These are phyloP conservation scores for Leccinum broughii DNA, from an alignment of 768 basidiomycete genomes.

Conservation along the genomic window DNA sequence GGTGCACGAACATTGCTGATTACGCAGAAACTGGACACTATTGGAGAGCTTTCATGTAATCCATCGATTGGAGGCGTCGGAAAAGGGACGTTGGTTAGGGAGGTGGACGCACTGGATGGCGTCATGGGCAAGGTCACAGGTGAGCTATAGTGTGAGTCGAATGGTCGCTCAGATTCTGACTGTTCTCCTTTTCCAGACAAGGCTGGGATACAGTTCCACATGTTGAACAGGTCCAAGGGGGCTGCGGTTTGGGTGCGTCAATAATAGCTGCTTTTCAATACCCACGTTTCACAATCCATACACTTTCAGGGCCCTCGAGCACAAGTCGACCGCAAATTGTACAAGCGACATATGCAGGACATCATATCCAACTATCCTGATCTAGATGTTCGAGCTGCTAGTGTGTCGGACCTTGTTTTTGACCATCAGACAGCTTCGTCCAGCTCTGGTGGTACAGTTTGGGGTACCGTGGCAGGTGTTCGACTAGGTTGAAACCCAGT, in stretches of 20 bases:
- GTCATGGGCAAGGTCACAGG: constrained; percentile 83
- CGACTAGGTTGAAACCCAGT: constrained; percentile 50
- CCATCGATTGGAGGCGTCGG: constrained; percentile 92
- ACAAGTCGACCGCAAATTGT: constrained; percentile 83
- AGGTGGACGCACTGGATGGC: constrained; percentile 89
- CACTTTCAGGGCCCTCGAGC: constrained; percentile 77
- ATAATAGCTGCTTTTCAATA: too few species aligned
- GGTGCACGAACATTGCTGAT: constrained; percentile 80
- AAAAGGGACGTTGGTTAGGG: constrained; percentile 88
- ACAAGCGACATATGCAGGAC: constrained; percentile 81
- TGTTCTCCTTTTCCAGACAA: constrained; percentile 52
- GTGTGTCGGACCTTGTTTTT: constrained; percentile 78
- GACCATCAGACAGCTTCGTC: constrained; percentile 41
- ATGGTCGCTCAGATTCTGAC: not conserved
- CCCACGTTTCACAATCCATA: not conserved
- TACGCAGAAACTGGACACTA: constrained; percentile 78
- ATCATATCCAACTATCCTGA: constrained; percentile 64
- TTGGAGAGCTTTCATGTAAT: constrained; percentile 88
- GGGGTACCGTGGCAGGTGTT: constrained; percentile 64
- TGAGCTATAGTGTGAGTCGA: constrained; percentile 31
- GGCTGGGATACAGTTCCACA: constrained; percentile 86
- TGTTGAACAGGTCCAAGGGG: constrained; percentile 83
- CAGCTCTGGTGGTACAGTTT: constrained; percentile 29
- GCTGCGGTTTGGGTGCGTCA: constrained; percentile 81
- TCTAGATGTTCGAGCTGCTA: constrained; percentile 68